Base-by-base conservation (phyloP, 345 rosid genomes). In the Rhodamnia argentea region DNA sequence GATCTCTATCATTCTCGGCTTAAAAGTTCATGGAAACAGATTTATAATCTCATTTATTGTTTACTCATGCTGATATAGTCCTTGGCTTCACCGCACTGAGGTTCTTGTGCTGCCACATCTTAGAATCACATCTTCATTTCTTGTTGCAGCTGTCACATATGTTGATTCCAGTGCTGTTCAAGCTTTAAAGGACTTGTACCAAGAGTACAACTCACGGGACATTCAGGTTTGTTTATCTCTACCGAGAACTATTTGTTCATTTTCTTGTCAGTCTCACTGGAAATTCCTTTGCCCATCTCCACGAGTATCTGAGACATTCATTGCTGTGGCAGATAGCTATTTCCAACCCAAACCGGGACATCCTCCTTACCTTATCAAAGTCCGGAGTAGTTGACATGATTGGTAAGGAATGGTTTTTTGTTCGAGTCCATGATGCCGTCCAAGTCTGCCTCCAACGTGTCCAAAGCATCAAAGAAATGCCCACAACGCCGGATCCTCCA, bases 391-490 rank as follows among this genome's bases (percentile, higher is more conserved):
- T 96, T 20, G 97, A 95, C 51, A 92, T 93, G 54, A 92, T 97
- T 47, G 99, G 99, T 9, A 96, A 97, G 86, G 98, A 97, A 81
- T 95, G 99, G 98, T 93, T 87, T 94, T 97, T 94, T 74, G 99
- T 97, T 64, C 91, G 99, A 85, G 96, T 95, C 23, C 99, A 97
- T 18, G 99, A 97, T 84, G 98, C 98, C 1, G 99, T 97, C 50
- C 99, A 96, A 89, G 96, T 97, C 57, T 96, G 99, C 92, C 99
- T 97, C 56, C 96, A 90, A 57, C 94, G 89, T 62, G 96, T 96
- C 83, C 95, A 95, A 89, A 89, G 92, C 89, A 84, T 89, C 59
- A 90, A 88, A 83, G 92, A 91, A 62, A 32, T 86, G 47, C 78
- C 89, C 13, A 88, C 87, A 52, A 20, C 85, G 16, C 54, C 86